Conservation (phyloP, 2,329 filamentous ascomycete genomes). For the Trichoderma breve region DNA sequence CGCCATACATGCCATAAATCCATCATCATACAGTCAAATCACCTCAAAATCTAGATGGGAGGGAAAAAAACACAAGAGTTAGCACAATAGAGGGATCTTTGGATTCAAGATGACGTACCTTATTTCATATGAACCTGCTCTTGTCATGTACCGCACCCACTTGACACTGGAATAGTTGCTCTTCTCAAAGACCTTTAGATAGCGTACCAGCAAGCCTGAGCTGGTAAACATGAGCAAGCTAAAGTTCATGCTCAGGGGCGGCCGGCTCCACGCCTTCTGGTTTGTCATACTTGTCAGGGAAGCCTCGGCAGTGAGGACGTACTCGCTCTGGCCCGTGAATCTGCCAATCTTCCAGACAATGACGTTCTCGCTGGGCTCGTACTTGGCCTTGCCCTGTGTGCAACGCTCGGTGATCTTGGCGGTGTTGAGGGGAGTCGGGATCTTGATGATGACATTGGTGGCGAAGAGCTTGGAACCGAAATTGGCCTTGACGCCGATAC, state of each 20-base stretch:
- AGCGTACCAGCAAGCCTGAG: conserved; percentile 85
- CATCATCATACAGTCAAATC: conserved; percentile 21
- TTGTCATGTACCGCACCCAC: conserved; percentile 99
- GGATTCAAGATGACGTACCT: conserved; percentile 53
- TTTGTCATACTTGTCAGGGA: conserved; percentile 95
- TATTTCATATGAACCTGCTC: conserved; percentile 96
- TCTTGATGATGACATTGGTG: conserved; percentile 90
- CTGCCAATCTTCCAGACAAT: conserved; percentile 98
- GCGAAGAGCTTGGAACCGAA: conserved; percentile 95
- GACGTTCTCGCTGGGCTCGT: conserved; percentile 95
- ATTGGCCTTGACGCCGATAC: conserved; percentile 94
- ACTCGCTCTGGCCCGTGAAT: conserved; percentile 98
- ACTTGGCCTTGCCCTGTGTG: conserved; percentile 95
- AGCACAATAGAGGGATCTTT: neutral
- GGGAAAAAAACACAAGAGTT: conserved; percentile 17
- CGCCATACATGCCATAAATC: conserved; percentile 23
- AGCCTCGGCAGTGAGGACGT: conserved; percentile 89
- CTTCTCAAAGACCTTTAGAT: conserved; percentile 99
- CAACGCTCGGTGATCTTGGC: conserved; percentile 90
- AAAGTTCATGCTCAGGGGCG: conserved; percentile 88
- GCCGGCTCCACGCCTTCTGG: conserved; percentile 93
- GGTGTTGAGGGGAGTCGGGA: conserved; percentile 95
- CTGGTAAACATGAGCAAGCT: conserved; percentile 98
- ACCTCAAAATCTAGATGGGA: conserved; percentile 34
- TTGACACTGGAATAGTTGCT: conserved; percentile 98